These are phyloP conservation scores for Neolecta irregularis DNA, from an alignment of 1,139 yeast species.

Conservation along the genomic window DNA sequence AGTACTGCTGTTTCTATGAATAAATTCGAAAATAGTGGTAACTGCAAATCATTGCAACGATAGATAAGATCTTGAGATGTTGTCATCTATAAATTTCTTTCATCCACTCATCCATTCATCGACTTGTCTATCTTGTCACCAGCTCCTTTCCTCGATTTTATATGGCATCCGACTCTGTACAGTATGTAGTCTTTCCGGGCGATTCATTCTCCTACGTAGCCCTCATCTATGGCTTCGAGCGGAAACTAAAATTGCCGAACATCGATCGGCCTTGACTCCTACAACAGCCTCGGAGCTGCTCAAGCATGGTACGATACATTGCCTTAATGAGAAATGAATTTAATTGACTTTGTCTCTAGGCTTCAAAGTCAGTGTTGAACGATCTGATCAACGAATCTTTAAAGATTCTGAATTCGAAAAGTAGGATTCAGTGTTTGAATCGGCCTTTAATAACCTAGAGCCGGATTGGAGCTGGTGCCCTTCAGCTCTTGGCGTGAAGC, in stretches of 20 bases:
- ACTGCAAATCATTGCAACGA: no score
- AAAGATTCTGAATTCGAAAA: constrained; percentile 52
- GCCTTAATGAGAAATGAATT: background rate
- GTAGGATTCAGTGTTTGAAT: constrained; percentile 9
- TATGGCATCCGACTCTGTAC: no score
- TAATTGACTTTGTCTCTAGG: constrained; percentile 26
- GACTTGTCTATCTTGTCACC: no score
- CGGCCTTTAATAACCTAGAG: constrained; percentile 19
- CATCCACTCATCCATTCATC: no score
- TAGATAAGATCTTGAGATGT: no score
- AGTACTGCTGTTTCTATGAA: no score
- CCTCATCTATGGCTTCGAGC: constrained; percentile 55
- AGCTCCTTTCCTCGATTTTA: no score
- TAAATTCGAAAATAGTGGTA: no score
- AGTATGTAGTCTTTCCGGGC: no score
- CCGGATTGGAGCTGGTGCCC: constrained; percentile 79
- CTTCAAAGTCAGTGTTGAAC: constrained; percentile 73
- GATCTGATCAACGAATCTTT: constrained; percentile 67
- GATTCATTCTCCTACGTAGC: no score
- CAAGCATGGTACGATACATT: constrained; percentile 40
- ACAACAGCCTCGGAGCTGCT: constrained; percentile 67
- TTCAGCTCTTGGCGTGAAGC: constrained; percentile 87
- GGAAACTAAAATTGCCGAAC: constrained; percentile 92
- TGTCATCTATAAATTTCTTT: no score
- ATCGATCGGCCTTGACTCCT: constrained; percentile 93